Evolutionary conservation across 2,329 filamentous ascomycete species (phyloP).

Genomic region (Pseudogymnoascus sp.): DNA sequence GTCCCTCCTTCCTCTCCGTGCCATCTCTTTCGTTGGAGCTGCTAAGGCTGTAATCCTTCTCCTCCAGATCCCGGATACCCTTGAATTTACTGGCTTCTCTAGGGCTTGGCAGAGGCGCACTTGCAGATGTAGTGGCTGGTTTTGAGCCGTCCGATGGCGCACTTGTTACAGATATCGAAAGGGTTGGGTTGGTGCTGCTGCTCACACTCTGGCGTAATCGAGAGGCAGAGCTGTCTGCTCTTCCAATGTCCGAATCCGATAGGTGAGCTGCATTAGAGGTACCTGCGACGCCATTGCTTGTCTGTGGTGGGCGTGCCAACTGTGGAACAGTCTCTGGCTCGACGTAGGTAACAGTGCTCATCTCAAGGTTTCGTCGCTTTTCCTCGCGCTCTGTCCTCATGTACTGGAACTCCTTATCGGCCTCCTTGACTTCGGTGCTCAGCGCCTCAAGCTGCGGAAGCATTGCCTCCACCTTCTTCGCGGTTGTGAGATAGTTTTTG

Average conservation of each 20-base stretch:
- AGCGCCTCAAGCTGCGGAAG: slow-evolving; percentile 86
- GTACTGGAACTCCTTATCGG: slow-evolving; percentile 94
- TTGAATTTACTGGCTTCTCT: slow-evolving; percentile 58
- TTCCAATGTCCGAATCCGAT: slow-evolving; percentile 58
- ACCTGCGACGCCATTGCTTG: slow-evolving; percentile 18
- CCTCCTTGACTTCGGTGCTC: slow-evolving; percentile 79
- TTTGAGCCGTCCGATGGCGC: slow-evolving; percentile 47
- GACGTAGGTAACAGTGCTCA: slow-evolving; percentile 66
- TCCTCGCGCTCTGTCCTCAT: slow-evolving; percentile 93
- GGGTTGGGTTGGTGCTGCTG: slow-evolving; percentile 30
- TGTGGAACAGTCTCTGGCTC: slow-evolving; percentile 57
- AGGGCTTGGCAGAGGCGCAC: slow-evolving; percentile 42
- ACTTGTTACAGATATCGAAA: slow-evolving; percentile 26
- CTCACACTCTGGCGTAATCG: slow-evolving; percentile 50
- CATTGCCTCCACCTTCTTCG: slow-evolving; percentile 80
- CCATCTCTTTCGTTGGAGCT: slow-evolving; percentile 49
- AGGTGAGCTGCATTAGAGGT: slow-evolving; percentile 32
- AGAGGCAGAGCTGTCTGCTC: slow-evolving; percentile 67
- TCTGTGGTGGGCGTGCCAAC: slow-evolving; percentile 28
- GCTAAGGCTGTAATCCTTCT: slow-evolving; percentile 54
- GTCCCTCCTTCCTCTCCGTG: slow-evolving; percentile 80
- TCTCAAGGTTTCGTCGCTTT: slow-evolving; percentile 82
- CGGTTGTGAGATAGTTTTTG: slow-evolving; percentile 69
- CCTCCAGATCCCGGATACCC: slow-evolving; percentile 86
- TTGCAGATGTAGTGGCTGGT: slow-evolving; percentile 33